These are phyloP conservation scores for Isatis lusitanica DNA, from an alignment of 441 rosid species.

Conservation along the genomic window DNA sequence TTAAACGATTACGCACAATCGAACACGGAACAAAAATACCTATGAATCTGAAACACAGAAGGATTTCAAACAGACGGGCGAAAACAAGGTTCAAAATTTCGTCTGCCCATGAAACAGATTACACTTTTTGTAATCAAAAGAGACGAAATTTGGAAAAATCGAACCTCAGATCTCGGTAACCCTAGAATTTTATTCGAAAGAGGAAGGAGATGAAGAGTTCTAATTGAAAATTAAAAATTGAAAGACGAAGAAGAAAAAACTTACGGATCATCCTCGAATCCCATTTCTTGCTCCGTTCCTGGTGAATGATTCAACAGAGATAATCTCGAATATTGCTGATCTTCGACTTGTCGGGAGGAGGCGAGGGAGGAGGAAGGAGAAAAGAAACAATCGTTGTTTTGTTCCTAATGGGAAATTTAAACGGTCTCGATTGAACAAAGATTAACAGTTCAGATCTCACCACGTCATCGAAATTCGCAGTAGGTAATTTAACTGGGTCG, in stretches of 20 bases:
- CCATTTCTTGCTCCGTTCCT: slow-evolving; percentile 25
- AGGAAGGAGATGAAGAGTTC: background rate
- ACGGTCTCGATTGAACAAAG: slow-evolving; percentile 22
- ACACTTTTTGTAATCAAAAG: background rate
- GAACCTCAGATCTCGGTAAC: slow-evolving; percentile 20
- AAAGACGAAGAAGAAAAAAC: slow-evolving; percentile 7
- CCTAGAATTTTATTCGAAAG: slow-evolving; percentile 26
- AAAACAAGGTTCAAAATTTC: background rate
- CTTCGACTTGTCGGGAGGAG: background rate
- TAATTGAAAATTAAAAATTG: background rate
- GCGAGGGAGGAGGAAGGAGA: background rate
- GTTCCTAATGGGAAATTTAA: slow-evolving; percentile 1
- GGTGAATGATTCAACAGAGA: slow-evolving; percentile 13
- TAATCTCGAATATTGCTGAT: slow-evolving; percentile 17
- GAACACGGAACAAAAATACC: background rate
- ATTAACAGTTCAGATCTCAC: slow-evolving; percentile 16
- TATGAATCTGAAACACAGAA: slow-evolving; percentile 5
- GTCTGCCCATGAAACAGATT: background rate
- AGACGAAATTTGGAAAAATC: background rate
- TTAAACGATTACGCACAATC: background rate
- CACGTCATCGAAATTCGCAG: slow-evolving; percentile 16
- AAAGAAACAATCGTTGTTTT: background rate
- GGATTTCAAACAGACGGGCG: background rate
- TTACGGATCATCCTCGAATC: slow-evolving; percentile 44
- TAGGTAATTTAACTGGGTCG: background rate